These are phyloP conservation scores for Phyllosticta ampelicida DNA, from an alignment of 2,329 filamentous ascomycete species.

Conservation along the genomic window DNA sequence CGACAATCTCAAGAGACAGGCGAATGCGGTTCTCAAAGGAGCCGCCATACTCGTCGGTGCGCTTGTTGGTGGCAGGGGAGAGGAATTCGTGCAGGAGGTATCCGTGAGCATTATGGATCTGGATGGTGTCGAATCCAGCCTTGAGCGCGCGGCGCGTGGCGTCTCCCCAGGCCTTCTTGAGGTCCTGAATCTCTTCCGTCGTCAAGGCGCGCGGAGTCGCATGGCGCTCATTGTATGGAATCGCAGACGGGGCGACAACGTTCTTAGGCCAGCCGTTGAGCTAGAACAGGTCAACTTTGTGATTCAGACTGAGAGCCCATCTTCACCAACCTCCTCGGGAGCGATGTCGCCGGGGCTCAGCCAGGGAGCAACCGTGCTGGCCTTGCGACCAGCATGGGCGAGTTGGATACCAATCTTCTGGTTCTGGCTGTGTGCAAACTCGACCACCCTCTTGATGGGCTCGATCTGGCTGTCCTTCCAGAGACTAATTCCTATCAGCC, in stretches of 20 bases:
- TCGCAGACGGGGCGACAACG: conserved; percentile 47
- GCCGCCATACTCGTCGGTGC: conserved; percentile 58
- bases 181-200: conserved; percentile 52
- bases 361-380: conserved; percentile 53
- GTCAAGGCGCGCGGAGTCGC: conserved; percentile 58
- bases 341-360: conserved; percentile 46
- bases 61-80: conserved; percentile 55
- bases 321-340: conserved; percentile 29
- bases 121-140: conserved; percentile 66
- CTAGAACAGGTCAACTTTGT: conserved; percentile 16
- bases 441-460: conserved; percentile 57
- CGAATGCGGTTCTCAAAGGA: conserved; percentile 62
- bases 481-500: conserved; percentile 39
- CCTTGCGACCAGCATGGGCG: conserved; percentile 63
- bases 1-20: conserved; percentile 56
- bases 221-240: conserved; percentile 51
- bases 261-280: conserved; percentile 45
- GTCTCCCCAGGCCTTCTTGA: conserved; percentile 53
- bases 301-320: not conserved
- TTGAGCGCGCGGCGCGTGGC: conserved; percentile 44
- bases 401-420: conserved; percentile 73
- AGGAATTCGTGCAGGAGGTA: conserved; percentile 65
- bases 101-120: conserved; percentile 72
- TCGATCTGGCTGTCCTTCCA: conserved; percentile 79
- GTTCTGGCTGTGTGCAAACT: conserved; percentile 70